These are phyloP conservation scores for Chaetomiaceae sp. DNA, from an alignment of 2,329 filamentous ascomycete genomes.

Conservation along the genomic window DNA sequence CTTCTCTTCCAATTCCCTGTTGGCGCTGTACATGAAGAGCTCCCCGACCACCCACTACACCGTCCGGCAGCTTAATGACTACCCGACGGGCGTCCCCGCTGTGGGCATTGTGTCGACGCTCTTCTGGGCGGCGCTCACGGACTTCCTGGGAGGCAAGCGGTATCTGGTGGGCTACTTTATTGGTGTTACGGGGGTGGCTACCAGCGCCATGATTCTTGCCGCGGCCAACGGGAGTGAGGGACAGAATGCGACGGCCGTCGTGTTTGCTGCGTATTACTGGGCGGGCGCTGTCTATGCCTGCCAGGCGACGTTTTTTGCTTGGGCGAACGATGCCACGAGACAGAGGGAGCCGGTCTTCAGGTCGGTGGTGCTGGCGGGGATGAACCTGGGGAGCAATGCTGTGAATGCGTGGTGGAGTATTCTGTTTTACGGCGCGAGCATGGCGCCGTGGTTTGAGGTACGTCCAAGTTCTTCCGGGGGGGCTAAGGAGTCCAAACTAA, in stretches of 20 bases:
- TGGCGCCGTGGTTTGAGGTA: constrained; percentile 61
- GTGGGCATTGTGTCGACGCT: constrained; percentile 57
- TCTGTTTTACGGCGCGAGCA: constrained; percentile 62
- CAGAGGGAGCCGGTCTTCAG: constrained; percentile 59
- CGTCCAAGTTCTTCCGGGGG: constrained; percentile 31
- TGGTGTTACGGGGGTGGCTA: constrained; percentile 57
- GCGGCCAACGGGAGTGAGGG: constrained; percentile 36
- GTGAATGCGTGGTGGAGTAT: constrained; percentile 72
- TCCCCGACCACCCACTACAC: constrained; percentile 40
- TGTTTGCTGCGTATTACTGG: constrained; percentile 66
- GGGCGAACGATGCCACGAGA: constrained; percentile 67
- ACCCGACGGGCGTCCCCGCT: constrained; percentile 52
- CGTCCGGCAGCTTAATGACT: constrained; percentile 50
- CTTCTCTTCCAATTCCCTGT: constrained; percentile 59
- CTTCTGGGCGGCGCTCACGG: constrained; percentile 65
- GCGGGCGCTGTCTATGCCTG: constrained; percentile 66
- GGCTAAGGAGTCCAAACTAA: too few relatives aligned
- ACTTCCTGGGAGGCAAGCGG: constrained; percentile 57
- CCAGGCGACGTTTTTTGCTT: constrained; percentile 70
- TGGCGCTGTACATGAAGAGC: constrained; percentile 46
- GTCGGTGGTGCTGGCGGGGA: constrained; percentile 63
- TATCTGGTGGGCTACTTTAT: constrained; percentile 66
- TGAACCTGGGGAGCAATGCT: constrained; percentile 65
- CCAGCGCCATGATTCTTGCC: constrained; percentile 57
- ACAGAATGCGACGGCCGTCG: constrained; percentile 42